Base-by-base conservation (phyloP, 768 basidiomycete species). In the Gloeophyllum trabeum region DNA sequence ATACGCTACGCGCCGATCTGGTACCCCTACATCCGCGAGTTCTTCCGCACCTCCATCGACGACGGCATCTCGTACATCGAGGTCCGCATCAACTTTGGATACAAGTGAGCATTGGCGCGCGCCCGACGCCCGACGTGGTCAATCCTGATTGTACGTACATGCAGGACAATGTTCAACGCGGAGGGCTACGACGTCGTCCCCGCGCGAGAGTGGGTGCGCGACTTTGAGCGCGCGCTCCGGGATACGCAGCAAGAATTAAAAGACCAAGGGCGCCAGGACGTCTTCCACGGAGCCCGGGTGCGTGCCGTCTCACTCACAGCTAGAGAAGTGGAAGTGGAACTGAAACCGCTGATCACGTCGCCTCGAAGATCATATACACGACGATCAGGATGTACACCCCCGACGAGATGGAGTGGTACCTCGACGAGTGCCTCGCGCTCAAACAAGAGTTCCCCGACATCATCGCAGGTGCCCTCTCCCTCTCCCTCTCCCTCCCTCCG, bases 11-110 rank as follows among this genome's bases (percentile, higher is more conserved):
- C 62, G 10, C 82, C 83, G 1, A 61, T 86, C 19, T 83, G 70
- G 54, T 50, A 56, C 13, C 65, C 71, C 43, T 85, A 82, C 54
- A 62, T 86, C 38, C 65, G 71, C 21, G 65, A 76, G 45, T 81
- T 85, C 54, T 62, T 89, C 43, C 54, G 65, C 22, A 64, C 73
- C 24, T 78, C 73, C 1, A 69, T 84, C 13, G 73, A 70, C 23
- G 85, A 89, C 51, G 81, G 82, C 0, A 74, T 87, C 28, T 79
- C 67, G 2, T 87, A 87, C 53, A 57, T 76, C 7, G 85, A 88
- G 60, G 66, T 71, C 7, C 71, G 83, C 24, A 66, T 85, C 35
- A 79, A 79, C 55, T 86, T 87, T 52, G 56, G 65, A 32, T 51
- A 57, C 45, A 75, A 70, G 81, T 81, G 46, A n/a, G 46, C 39